phyloP scores from a whole-genome alignment of 2,329 filamentous ascomycete species.

The Colletotrichum costaricense region DNA sequence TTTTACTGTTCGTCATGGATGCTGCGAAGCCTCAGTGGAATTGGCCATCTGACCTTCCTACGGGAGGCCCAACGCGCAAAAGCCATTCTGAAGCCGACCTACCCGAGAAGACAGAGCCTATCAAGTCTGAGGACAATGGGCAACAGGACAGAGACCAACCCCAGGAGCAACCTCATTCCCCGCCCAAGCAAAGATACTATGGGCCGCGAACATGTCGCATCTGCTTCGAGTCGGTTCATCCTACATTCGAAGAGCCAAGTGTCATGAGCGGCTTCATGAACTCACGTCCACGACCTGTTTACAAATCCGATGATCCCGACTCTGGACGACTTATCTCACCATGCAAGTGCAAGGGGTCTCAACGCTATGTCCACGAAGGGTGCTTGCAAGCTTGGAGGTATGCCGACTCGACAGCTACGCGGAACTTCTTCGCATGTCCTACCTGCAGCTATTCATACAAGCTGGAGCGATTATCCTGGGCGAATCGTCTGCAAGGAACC shows the following conservation, averaged over 20 bases:
- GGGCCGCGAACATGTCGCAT: conserved; percentile 86
- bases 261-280: conserved; percentile 31
- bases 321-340: conserved; percentile 86
- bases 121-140: not conserved
- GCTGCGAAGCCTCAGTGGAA: conserved; percentile 25
- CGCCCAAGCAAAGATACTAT: conserved; percentile 61
- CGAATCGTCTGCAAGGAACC: conserved; percentile 74
- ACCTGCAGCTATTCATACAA: conserved; percentile 89
- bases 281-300: conserved; percentile 55
- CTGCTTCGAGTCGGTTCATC: conserved; percentile 77
- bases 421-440: conserved; percentile 88
- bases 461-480: conserved; percentile 81
- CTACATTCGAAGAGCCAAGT: conserved; percentile 53
- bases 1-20: conserved; percentile 3
- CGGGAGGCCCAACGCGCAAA: not conserved
- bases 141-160: not conserved
- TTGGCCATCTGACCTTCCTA: conserved; percentile 27
- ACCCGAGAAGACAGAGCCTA: not conserved
- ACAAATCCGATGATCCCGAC: conserved; percentile 79
- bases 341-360: conserved; percentile 92
- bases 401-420: conserved; percentile 70
- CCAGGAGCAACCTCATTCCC: conserved; percentile 4
- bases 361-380: conserved; percentile 93
- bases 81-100: conserved; percentile 5
- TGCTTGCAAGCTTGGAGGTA: conserved; percentile 88